These are phyloP conservation scores for Eragrostis curvula DNA, from an alignment of 176 grass and related monocot species.

Conservation along the genomic window DNA sequence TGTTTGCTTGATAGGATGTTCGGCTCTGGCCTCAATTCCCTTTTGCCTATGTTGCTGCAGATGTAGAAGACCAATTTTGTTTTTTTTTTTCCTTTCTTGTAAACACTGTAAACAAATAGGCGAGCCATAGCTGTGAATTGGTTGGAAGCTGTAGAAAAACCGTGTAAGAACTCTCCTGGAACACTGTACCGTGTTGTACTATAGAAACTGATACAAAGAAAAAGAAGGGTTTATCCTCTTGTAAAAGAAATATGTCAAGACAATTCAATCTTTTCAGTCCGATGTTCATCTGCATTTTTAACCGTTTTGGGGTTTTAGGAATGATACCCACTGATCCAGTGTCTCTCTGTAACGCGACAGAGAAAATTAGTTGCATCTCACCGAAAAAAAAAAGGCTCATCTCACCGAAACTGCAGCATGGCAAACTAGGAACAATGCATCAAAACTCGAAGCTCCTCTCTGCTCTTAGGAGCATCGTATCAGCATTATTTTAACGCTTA, in stretches of 20 bases:
- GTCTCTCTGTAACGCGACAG: too few species aligned
- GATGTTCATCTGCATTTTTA: too few species aligned
- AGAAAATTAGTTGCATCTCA: too few species aligned
- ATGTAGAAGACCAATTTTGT: conserved; percentile 17
- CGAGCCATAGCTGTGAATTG: not conserved
- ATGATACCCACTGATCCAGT: too few species aligned
- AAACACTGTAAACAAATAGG: conserved; percentile 34
- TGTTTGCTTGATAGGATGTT: conserved; percentile 30
- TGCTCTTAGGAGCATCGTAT: too few species aligned
- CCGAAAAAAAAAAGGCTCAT: too few species aligned
- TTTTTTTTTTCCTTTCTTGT: not conserved
- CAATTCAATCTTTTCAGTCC: not conserved
- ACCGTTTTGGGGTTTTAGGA: too few species aligned
- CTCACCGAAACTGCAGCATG: too few species aligned
- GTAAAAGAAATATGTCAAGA: conserved; percentile 16
- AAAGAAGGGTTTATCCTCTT: not conserved
- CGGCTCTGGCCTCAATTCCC: conserved; percentile 16
- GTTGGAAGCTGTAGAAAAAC: conserved; percentile 18
- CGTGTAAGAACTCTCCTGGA: not conserved
- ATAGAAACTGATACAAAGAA: conserved; percentile 11
- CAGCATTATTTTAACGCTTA: too few species aligned
- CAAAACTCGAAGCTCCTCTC: too few species aligned
- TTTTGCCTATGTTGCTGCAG: conserved; percentile 17
- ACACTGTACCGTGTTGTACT: conserved; percentile 26
- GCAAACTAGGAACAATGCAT: too few species aligned